Base-by-base conservation (phyloP, 129 eudicot species). In the Glebionis coronaria region DNA sequence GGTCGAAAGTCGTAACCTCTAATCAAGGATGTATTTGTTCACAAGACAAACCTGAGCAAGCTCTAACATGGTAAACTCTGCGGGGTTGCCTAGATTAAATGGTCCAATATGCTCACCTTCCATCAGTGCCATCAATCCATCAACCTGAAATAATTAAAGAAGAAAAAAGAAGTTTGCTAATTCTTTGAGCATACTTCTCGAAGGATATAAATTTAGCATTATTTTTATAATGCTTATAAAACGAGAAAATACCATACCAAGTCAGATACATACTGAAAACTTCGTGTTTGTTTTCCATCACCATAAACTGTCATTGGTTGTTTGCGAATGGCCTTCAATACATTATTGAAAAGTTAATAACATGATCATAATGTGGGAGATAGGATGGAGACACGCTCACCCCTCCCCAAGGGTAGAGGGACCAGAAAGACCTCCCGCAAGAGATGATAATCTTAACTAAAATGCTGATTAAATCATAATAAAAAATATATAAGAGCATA, bases 1-100 rank as follows among this genome's bases (percentile, higher is more conserved):
- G 50, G 15, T 35, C 28, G 15, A 61, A 61, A n/a, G 8, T 3
- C 23, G 5, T 7, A 42, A 64, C 16, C 67, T 19, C 27, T 16
- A 62, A 19, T 3, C 27, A 8, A 57, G 25, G n/a, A 13, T 62
- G 31, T 15, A 19, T 40, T 12, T 11, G 13, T 35, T 4, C 44
- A 21, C 44, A 61, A 14, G 20, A 71, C 67, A 27, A 61, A 88
- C 95, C 96, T 88, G 74, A 28, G 96, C 92, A 73, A 88, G 96
- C 85, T 88, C 96, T 63, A 88, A 76, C 96, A 88, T 85, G 66
- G 96, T 88, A 74, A 88, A 88, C 72, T 88, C 95, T 52, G 91
- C 96, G 1, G 96, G 96, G 60, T 88, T 88, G 46, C 96, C 96
- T 74, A 88, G 76, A 73, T 88, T 88, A 72, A 88, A 88, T 60